Conservation (phyloP, 2,329 filamentous ascomycete species). For the Malbranchea cinnamomea region DNA sequence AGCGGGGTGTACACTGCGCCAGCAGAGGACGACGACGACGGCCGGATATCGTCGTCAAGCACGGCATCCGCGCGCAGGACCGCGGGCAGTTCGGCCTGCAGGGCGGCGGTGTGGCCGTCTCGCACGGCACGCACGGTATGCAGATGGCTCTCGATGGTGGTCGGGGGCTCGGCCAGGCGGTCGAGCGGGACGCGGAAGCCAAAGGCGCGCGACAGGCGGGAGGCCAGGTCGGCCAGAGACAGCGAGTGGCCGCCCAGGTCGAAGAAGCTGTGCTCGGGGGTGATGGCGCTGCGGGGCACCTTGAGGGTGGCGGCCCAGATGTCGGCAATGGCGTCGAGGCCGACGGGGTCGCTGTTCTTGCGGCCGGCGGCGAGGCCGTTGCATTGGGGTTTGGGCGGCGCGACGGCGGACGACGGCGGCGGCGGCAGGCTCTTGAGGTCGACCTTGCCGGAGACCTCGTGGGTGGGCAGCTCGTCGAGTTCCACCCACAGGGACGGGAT, state of each 20-base stretch:
- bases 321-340: conserved; percentile 50
- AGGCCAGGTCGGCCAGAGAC: conserved; percentile 62
- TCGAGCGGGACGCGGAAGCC: conserved; percentile 59
- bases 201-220: conserved; percentile 51
- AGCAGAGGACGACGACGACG: too few species aligned
- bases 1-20: conserved; percentile 42
- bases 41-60: conserved; percentile 55
- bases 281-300: conserved; percentile 47
- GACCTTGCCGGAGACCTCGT: conserved; percentile 65
- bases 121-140: conserved; percentile 54
- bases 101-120: conserved; percentile 57
- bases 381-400: too few species aligned
- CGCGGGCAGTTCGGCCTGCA: conserved; percentile 60
- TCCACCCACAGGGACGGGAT: conserved; percentile 66
- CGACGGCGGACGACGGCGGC: conserved; percentile 44
- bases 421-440: conserved; percentile 57
- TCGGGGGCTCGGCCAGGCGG: conserved; percentile 54
- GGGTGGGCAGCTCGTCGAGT: conserved; percentile 54
- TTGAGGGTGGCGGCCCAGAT: conserved; percentile 59
- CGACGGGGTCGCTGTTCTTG: conserved; percentile 47
- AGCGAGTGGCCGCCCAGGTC: conserved; percentile 68
- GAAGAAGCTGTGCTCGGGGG: conserved; percentile 61
- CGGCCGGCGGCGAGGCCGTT: conserved; percentile 29
- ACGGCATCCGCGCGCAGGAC: conserved; percentile 52
- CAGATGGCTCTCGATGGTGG: conserved; percentile 58